Percentiles rank a stretch among this genome's conserved stretches.
Evolutionary conservation across 805 yeast genomes (phyloP).

Genomic region (Jamesozyma lodderae): DNA sequence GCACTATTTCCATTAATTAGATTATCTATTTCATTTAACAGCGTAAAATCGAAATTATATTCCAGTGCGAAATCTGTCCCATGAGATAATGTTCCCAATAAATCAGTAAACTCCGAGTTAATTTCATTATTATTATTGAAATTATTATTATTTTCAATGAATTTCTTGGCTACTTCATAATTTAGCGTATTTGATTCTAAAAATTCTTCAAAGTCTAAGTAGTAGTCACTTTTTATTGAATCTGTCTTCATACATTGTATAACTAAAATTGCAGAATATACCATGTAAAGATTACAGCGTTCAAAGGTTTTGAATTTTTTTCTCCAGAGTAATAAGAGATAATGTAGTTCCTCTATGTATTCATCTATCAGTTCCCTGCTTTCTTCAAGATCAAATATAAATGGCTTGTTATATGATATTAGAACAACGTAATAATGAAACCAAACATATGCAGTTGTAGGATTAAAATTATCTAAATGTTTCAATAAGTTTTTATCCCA

Average conservation of each 20-base stretch:
- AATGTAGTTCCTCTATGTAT: conserved; percentile 20
- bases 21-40: conserved; percentile 25
- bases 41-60: conserved; percentile 25
- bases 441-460: conserved; percentile 39
- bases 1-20: conserved; percentile 13
- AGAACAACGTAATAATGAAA: conserved; percentile 46
- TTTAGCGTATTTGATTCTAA: conserved; percentile 17
- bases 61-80: conserved; percentile 27
- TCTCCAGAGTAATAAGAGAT: conserved; percentile 15
- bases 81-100: conserved; percentile 22
- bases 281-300: conserved; percentile 22
- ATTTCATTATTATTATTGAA: conserved; percentile 11
- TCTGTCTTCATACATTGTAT: conserved; percentile 24
- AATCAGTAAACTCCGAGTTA: conserved; percentile 15
- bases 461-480: conserved; percentile 35
- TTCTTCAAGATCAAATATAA: conserved; percentile 27
- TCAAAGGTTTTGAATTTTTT: conserved; percentile 15
- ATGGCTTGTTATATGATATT: conserved; percentile 51
- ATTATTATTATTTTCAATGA: conserved; percentile 14
- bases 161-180: conserved; percentile 23
- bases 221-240: conserved; percentile 11
- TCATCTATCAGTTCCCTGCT: conserved; percentile 19
- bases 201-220: conserved; percentile 13
- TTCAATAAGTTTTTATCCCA: conserved; percentile 37
- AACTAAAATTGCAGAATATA: conserved; percentile 22